Evolutionary conservation across 2,329 filamentous ascomycete species (phyloP), one percentile per base, ranked within the genome.

Genomic region (Elsinoe arachidis): DNA sequence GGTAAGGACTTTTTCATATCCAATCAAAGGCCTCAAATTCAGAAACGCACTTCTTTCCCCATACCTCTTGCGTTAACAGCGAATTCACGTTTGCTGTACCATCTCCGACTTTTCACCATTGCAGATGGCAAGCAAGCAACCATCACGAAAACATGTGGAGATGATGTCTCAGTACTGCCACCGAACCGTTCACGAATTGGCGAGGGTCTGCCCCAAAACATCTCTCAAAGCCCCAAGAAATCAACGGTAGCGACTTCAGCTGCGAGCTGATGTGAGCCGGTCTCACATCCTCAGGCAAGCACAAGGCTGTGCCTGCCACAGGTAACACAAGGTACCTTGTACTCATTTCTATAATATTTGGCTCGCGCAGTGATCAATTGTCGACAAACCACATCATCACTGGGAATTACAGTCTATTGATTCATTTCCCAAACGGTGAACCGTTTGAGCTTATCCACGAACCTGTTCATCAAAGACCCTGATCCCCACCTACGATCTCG

Each of bases 381-480:
- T 46, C 41, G 9, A 19, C 21, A 23, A 4, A 19, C 21, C 6
- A 26, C 12, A 46, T 46, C 41, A 46, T 39, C 37, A 39, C 5
- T 19, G 2, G 37, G 5, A 39, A 10, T 4, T n/a, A 39, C 37
- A 19, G 14, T 39, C 11, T 37, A 39, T 35, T 39, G 35, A n/a
- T 21, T 53, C 34, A 53, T 53, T 35, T 38, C 34, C 6, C 21
- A 15, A 39, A 53, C 49, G 26, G 49, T 53, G 19, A 6, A 15
- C 9, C 17, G 35, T 26, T 39, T 38, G 49, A 39, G 33, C 35
- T 53, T 17, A 39, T 17, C 33, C 21, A 34, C 15, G 49, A 53
- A 53, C 49, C 49, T 53, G 49, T 53, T 53, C 49, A 39, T 39
- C 49, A 15, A 53, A 34, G 33, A 53, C 34, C 26, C 33, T 53